Evolutionary conservation across 768 basidiomycete species (phyloP).

Genomic region (Agaricus subrufescens): DNA sequence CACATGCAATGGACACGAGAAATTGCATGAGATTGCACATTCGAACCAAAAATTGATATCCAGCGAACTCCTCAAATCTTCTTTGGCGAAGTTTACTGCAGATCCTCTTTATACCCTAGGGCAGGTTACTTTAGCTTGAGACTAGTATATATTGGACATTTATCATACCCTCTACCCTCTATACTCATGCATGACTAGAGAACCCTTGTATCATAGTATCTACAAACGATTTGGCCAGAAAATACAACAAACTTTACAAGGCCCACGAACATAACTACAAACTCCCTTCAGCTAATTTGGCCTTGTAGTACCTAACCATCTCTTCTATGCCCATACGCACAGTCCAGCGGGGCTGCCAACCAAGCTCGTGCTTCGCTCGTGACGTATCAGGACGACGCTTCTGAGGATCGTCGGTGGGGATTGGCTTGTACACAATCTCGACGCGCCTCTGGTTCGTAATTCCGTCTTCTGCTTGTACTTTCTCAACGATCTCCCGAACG

Average conservation of each 20-base stretch:
- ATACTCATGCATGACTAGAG: neutral
- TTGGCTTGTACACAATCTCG: slow-evolving; percentile 71
- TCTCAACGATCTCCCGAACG: slow-evolving; percentile 88
- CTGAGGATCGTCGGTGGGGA: slow-evolving; percentile 93
- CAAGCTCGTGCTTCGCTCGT: slow-evolving; percentile 75
- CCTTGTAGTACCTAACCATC: slow-evolving; percentile 92
- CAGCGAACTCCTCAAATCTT: neutral
- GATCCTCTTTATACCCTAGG: neutral
- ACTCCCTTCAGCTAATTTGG: slow-evolving; percentile 82
- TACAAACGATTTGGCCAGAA: neutral
- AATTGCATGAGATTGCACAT: neutral
- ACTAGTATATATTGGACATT: neutral
- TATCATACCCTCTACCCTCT: neutral
- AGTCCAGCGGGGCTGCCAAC: slow-evolving; percentile 93
- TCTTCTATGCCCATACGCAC: slow-evolving; percentile 92
- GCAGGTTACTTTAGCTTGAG: neutral
- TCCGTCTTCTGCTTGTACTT: slow-evolving; percentile 86
- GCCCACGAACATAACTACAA: slow-evolving; percentile 33
- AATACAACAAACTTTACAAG: neutral
- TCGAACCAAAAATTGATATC: neutral
- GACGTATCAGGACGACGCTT: slow-evolving; percentile 91
- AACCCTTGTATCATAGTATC: neutral
- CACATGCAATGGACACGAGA: neutral
- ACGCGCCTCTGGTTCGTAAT: slow-evolving; percentile 44
- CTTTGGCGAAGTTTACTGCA: neutral